These are phyloP conservation scores for Tricholoma sp. DNA, from an alignment of 768 basidiomycete species.

Conservation along the genomic window DNA sequence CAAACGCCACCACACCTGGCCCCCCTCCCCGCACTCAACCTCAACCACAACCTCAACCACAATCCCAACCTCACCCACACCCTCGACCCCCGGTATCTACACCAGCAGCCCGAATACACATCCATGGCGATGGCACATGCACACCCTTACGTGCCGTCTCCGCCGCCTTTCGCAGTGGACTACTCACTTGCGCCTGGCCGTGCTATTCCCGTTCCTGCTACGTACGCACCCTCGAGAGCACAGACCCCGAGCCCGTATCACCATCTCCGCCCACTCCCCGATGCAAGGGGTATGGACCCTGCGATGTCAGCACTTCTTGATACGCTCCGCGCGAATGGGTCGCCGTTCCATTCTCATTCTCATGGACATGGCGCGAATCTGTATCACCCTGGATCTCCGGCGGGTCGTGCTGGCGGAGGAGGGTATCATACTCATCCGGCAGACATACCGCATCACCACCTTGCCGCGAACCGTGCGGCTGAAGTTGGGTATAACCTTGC, in stretches of 20 bases:
- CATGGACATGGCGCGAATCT: constrained; percentile 6
- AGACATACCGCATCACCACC: not conserved
- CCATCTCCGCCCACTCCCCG: constrained; percentile 14
- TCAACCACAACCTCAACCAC: not conserved
- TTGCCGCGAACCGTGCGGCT: not conserved
- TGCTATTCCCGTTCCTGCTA: not conserved
- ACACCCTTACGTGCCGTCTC: not conserved
- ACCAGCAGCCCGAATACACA: constrained; percentile 15
- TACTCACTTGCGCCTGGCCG: constrained; percentile 32
- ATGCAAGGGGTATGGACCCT: constrained; percentile 23
- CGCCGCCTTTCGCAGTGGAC: constrained; percentile 32
- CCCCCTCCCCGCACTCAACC: not conserved
- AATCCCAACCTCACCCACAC: constrained; percentile 2
- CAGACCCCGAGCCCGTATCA: constrained; percentile 7
- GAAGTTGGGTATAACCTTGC: not conserved
- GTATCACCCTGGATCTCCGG: not conserved
- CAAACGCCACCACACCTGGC: not conserved
- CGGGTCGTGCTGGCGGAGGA: not conserved
- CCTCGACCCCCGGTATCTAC: constrained; percentile 2
- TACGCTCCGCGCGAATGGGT: constrained; percentile 22
- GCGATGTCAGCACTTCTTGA: constrained; percentile 34
- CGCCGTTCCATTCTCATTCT: constrained; percentile 4
- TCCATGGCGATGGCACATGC: constrained; percentile 21
- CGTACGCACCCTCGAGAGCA: constrained; percentile 1
- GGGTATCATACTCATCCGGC: not conserved